A percentile compares a stretch with the other conserved stretches of the same genome.
These are phyloP conservation scores for Akanthomyces lecanii DNA, from an alignment of 2,329 filamentous ascomycete genomes.

Conservation along the genomic window DNA sequence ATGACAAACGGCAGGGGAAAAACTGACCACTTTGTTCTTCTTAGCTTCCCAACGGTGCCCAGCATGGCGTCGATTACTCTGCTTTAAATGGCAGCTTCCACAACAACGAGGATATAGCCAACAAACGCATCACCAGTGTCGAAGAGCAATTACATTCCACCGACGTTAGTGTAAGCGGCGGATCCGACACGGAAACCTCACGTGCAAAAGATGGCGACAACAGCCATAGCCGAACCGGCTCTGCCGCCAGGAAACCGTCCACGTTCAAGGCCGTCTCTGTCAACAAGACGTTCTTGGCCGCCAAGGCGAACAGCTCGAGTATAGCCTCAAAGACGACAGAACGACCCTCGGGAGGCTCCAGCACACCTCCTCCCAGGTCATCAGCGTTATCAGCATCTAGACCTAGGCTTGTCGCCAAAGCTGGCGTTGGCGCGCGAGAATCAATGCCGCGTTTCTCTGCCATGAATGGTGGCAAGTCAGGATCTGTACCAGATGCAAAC, in stretches of 20 bases:
- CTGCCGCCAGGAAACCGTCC: conserved; percentile 66
- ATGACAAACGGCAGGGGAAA: neutral
- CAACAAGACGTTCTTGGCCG: conserved; percentile 77
- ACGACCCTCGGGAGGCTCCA: conserved; percentile 45
- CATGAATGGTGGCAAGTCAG: conserved; percentile 52
- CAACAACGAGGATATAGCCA: conserved; percentile 48
- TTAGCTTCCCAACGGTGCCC: conserved; percentile 33
- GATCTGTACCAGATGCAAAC: conserved; percentile 63
- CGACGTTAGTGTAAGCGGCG: conserved; percentile 66
- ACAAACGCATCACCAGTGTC: conserved; percentile 53
- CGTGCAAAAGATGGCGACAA: conserved; percentile 56
- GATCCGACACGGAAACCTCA: conserved; percentile 72
- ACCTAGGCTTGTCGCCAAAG: conserved; percentile 72
- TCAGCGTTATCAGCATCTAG: conserved; percentile 51
- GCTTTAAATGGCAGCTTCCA: conserved; percentile 46
- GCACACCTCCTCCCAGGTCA: conserved; percentile 42
- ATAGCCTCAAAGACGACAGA: conserved; percentile 47
- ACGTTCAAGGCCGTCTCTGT: conserved; percentile 84
- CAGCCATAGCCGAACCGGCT: conserved; percentile 53
- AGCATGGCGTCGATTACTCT: conserved; percentile 44
- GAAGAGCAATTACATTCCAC: conserved; percentile 59
- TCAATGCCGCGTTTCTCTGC: conserved; percentile 41
- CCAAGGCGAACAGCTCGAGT: conserved; percentile 53
- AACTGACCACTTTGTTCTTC: neutral
- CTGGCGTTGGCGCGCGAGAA: conserved; percentile 57